phyloP scores from a whole-genome alignment of 345 rosid species.

The Arabis alpina region DNA sequence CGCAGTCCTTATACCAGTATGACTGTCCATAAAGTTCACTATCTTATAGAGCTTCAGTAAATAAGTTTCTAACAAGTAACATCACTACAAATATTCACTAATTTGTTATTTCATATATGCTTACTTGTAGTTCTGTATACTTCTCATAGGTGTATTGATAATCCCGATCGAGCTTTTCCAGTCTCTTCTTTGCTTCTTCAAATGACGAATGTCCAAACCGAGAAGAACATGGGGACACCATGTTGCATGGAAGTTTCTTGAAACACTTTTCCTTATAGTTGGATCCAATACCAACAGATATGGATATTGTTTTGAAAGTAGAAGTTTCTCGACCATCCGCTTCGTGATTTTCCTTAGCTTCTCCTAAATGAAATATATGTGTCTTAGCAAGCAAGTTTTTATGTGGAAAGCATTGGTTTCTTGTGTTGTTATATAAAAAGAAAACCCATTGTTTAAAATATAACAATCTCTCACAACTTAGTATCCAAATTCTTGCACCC shows the following conservation, averaged over 20 bases:
- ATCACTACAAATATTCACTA: neutral
- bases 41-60: neutral
- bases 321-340: neutral
- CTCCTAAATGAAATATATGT: slow-evolving; percentile 1
- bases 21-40: slow-evolving; percentile 17
- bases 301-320: slow-evolving; percentile 3
- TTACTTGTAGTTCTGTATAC: slow-evolving; percentile 24
- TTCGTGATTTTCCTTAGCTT: neutral
- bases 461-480: neutral
- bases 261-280: slow-evolving; percentile 2
- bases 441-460: neutral
- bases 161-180: slow-evolving; percentile 27
- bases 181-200: slow-evolving; percentile 17
- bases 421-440: slow-evolving; percentile 10
- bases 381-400: slow-evolving; percentile 8
- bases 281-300: slow-evolving; percentile 7
- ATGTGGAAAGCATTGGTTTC: neutral
- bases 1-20: neutral
- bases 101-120: neutral
- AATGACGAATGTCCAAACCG: slow-evolving; percentile 1
- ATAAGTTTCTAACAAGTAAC: neutral
- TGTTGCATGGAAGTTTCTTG: slow-evolving; percentile 14
- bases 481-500: slow-evolving; percentile 19
- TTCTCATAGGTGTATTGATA: slow-evolving; percentile 18
- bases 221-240: neutral